Base-by-base conservation (phyloP, 805 yeast species). In the Metschnikowia kunwiensis region DNA sequence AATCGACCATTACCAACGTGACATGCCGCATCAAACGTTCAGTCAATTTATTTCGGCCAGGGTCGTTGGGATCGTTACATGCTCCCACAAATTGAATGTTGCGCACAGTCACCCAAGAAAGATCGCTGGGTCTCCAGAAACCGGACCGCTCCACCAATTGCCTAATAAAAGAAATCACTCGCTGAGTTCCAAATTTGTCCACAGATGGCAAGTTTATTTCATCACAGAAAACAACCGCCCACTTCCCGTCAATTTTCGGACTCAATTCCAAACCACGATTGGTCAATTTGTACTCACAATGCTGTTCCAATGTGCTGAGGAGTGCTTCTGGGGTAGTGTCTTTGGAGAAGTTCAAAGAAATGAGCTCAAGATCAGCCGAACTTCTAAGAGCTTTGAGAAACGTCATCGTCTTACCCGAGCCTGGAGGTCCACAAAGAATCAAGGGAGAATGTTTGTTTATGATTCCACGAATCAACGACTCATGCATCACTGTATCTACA, bases 381-480 rank as follows among this genome's bases (percentile, higher is more conserved):
- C 65, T 67, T 29, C 85, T 63, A 26, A 91, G 54, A 0, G 87
- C 80, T 30, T 81, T 77, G 46, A 86, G 70, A 13, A 91, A 60
- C 0, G 89, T 79, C 97, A 91, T 89, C 0, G 97, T 89, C 55
- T 91, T 91, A 40, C 97, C 97, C 0, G 96, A 83, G 4, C 97
- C 97, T 0, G 97, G 97, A 0, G 97, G 97, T 2, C 97, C 97
- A 60, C 96, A 87, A 15, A 91, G 65, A 18, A 91, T 65, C 12
- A 86, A 55, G 0, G 94, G 77, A 25, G 63, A 62, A 36, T 74
- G 80, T 29, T 75, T 75, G 22, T 67, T 65, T 24, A 89, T 50
- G 2, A 84, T 56, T 0, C 79, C 64, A 36, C 70, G 73, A 1
- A 91, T 67, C 8, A 85, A 50, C 1, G 63, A 54, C 42, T 86